A percentile compares a stretch with the other conserved stretches of the same genome.
Conservation (phyloP, 768 basidiomycete genomes). For the Mycena galericulata region DNA sequence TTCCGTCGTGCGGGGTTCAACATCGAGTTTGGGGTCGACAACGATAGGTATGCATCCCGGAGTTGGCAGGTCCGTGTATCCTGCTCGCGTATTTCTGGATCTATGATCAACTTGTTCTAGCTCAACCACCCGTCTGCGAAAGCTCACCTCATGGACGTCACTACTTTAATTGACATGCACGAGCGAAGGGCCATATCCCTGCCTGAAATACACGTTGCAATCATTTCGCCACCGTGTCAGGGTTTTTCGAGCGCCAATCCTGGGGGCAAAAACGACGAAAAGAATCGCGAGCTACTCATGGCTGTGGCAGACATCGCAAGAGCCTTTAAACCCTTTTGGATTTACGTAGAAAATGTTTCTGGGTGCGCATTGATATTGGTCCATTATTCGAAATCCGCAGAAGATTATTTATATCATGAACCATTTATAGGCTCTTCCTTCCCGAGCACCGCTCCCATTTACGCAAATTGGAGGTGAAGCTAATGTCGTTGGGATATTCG, state of each 20-base stretch:
- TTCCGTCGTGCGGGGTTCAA: slow-evolving; percentile 6
- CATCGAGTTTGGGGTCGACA: not conserved
- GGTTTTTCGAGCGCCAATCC: not conserved
- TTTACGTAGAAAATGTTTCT: not conserved
- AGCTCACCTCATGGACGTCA: not conserved
- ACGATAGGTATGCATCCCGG: not conserved
- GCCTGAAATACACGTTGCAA: not conserved
- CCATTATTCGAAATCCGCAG: not conserved
- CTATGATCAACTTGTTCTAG: not conserved
- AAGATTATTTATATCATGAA: not conserved
- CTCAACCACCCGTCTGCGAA: not conserved
- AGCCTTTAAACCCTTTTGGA: not conserved
- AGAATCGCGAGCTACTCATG: not conserved
- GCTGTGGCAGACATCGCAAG: not conserved
- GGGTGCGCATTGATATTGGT: not conserved
- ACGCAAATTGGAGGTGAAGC: not conserved
- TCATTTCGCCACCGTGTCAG: slow-evolving; percentile 5
- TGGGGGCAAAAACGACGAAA: not conserved
- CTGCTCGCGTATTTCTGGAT: not conserved
- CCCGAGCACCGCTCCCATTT: not conserved
- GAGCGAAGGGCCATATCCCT: not conserved
- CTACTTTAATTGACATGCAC: not conserved
- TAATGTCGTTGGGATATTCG: not conserved
- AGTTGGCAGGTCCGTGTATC: not conserved
- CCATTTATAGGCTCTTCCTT: not conserved